Conservation (phyloP, 768 basidiomycete genomes). For the Symmetrospora coprosmae region DNA sequence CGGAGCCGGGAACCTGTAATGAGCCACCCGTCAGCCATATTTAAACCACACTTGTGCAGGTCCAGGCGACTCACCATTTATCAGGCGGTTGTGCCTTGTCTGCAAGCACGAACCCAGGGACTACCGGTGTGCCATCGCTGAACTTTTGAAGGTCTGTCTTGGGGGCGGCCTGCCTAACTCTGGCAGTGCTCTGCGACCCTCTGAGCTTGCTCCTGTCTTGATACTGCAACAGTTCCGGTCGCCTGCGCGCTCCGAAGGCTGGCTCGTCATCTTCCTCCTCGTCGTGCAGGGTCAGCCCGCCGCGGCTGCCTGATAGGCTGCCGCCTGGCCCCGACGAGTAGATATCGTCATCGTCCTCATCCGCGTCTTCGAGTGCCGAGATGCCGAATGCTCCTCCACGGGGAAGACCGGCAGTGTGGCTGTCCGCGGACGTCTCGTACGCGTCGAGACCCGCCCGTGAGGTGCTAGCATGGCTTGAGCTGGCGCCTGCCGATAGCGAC, state of each 20-base stretch:
- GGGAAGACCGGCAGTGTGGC: constrained; percentile 8
- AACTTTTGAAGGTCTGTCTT: constrained; percentile 39
- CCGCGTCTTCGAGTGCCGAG: constrained; percentile 80
- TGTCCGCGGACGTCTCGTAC: not conserved
- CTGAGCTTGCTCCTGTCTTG: not conserved
- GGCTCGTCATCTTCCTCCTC: constrained; percentile 51
- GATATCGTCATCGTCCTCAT: constrained; percentile 78
- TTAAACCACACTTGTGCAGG: not conserved
- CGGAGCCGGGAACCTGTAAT: constrained; percentile 64
- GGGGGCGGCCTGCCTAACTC: not conserved
- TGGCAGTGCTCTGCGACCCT: constrained; percentile 20
- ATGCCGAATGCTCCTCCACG: constrained; percentile 61
- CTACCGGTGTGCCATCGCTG: constrained; percentile 57
- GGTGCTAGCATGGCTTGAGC: not conserved
- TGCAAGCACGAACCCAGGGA: constrained; percentile 62
- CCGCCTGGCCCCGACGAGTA: constrained; percentile 43
- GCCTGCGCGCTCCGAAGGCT: constrained; percentile 28
- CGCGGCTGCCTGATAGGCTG: too few species aligned
- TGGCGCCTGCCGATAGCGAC: not conserved
- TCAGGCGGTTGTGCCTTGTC: constrained; percentile 37
- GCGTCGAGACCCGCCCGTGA: not conserved
- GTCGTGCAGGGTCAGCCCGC: constrained; percentile 50
- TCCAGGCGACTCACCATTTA: constrained; percentile 33
- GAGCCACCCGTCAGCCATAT: not conserved
- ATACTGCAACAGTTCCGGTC: not conserved